These are phyloP conservation scores for Penstemon newberryi DNA, from an alignment of 257 asterid species.

Conservation along the genomic window DNA sequence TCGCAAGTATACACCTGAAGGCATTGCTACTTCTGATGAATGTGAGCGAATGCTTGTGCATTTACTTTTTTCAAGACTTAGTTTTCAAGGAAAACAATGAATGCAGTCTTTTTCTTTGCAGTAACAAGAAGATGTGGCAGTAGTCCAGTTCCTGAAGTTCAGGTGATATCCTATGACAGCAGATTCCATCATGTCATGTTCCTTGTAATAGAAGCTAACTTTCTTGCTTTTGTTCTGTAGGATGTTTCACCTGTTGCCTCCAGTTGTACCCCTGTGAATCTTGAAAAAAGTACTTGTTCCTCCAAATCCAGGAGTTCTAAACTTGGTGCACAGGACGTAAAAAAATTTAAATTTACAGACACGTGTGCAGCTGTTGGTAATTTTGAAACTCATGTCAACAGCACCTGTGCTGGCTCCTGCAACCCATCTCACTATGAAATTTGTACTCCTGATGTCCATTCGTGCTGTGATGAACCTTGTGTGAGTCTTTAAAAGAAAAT, in stretches of 20 bases:
- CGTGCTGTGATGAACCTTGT: slow-evolving; percentile 45
- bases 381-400: slow-evolving; percentile 37
- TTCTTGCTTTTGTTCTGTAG: slow-evolving; percentile 38
- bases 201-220: slow-evolving; percentile 22
- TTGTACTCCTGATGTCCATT: slow-evolving; percentile 35
- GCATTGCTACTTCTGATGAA: slow-evolving; percentile 71
- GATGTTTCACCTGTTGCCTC: slow-evolving; percentile 63
- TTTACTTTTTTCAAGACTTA: slow-evolving; percentile 22
- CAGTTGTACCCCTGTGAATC: slow-evolving; percentile 42
- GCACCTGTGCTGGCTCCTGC: slow-evolving; percentile 36
- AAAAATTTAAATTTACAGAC: slow-evolving; percentile 37
- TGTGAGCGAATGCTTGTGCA: slow-evolving; percentile 46
- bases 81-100: slow-evolving; percentile 29
- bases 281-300: slow-evolving; percentile 54
- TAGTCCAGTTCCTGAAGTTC: slow-evolving; percentile 40
- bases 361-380: slow-evolving; percentile 38
- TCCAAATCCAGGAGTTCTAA: slow-evolving; percentile 47
- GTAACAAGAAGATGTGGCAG: slow-evolving; percentile 40
- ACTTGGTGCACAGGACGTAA: slow-evolving; percentile 35
- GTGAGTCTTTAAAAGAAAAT: slow-evolving; percentile 46
- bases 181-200: slow-evolving; percentile 16
- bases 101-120: slow-evolving; percentile 45
- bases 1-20: slow-evolving; percentile 47
- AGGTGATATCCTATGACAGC: slow-evolving; percentile 45
- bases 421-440: slow-evolving; percentile 33